A percentile compares a stretch with the other conserved stretches of the same genome.
phyloP scores from a whole-genome alignment of 1,284 basidiomycete species.

The Cryptococcus depauperatus region DNA sequence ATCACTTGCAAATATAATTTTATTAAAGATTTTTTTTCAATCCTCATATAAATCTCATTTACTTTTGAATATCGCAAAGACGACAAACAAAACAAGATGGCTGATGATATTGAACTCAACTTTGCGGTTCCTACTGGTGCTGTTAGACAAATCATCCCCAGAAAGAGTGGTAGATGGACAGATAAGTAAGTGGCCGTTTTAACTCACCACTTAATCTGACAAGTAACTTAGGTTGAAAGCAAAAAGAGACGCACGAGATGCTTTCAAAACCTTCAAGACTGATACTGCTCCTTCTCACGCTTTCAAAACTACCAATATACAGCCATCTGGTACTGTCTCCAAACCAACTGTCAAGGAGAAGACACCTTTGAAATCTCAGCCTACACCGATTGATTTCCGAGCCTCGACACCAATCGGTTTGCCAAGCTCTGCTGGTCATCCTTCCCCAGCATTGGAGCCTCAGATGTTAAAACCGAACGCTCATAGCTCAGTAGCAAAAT shows the following conservation, averaged over 20 bases:
- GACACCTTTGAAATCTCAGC: conserved; percentile 3
- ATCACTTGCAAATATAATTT: too few relatives aligned
- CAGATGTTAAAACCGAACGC: conserved; percentile 1
- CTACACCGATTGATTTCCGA: conserved; percentile 28
- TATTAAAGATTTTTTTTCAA: too few relatives aligned
- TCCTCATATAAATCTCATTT: background rate
- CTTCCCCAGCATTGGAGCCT: conserved; percentile 6
- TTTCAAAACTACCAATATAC: background rate
- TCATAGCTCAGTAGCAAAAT: background rate
- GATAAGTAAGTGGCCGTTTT: conserved; percentile 55
- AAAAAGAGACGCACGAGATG: conserved; percentile 31
- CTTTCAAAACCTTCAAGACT: conserved; percentile 14
- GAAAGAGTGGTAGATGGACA: conserved; percentile 74
- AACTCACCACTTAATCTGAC: conserved; percentile 23
- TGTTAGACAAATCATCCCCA: conserved; percentile 20
- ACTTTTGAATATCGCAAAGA: background rate
- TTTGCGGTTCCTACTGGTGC: conserved; percentile 28
- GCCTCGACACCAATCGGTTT: conserved; percentile 2
- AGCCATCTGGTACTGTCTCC: background rate
- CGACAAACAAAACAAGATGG: conserved; percentile 22
- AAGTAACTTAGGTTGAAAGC: conserved; percentile 34
- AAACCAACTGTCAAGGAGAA: background rate
- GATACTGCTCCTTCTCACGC: background rate
- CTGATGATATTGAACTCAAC: conserved; percentile 46
- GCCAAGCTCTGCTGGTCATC: background rate